phyloP scores from a whole-genome alignment of 495 filamentous ascomycete species.

The Symbiotaphrina buchneri region DNA sequence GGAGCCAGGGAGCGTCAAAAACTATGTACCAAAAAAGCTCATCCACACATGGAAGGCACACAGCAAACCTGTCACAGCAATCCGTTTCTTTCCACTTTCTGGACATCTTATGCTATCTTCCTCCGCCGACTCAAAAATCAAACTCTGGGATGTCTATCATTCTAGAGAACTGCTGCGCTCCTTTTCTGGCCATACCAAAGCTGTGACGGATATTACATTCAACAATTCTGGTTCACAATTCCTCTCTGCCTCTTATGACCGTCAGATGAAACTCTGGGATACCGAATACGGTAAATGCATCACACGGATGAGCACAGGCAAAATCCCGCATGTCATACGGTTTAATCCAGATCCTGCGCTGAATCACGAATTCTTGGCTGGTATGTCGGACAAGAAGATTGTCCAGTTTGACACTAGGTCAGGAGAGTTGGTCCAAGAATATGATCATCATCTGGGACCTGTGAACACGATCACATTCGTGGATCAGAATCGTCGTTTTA shows the following conservation, averaged over 20 bases:
- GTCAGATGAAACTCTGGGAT: conserved; percentile 94
- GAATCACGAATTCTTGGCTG: conserved; percentile 77
- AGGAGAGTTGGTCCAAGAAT: conserved; percentile 79
- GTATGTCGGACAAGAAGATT: conserved; percentile 97
- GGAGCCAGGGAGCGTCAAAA: conserved; percentile 55
- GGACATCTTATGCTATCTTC: conserved; percentile 78
- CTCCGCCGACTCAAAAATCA: conserved; percentile 69
- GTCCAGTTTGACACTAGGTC: conserved; percentile 86
- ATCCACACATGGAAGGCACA: conserved; percentile 79
- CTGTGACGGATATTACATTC: conserved; percentile 79
- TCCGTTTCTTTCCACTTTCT: conserved; percentile 69
- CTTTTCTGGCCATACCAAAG: conserved; percentile 76
- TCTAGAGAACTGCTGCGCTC: conserved; percentile 69
- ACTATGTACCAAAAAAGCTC: conserved; percentile 83
- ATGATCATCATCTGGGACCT: conserved; percentile 92
- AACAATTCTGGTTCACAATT: conserved; percentile 62
- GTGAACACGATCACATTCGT: conserved; percentile 96
- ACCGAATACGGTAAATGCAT: conserved; percentile 82
- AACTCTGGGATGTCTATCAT: conserved; percentile 91
- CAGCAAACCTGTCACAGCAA: conserved; percentile 61
- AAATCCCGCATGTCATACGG: conserved; percentile 82
- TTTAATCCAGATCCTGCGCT: conserved; percentile 69
- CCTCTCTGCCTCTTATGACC: conserved; percentile 80
- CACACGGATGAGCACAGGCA: conserved; percentile 70
- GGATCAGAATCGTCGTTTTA: conserved; percentile 84